A percentile compares a stretch with the other conserved stretches of the same genome.
Evolutionary conservation across 1,284 basidiomycete genomes (phyloP).

Genomic region (Ceratobasidium sp.): DNA sequence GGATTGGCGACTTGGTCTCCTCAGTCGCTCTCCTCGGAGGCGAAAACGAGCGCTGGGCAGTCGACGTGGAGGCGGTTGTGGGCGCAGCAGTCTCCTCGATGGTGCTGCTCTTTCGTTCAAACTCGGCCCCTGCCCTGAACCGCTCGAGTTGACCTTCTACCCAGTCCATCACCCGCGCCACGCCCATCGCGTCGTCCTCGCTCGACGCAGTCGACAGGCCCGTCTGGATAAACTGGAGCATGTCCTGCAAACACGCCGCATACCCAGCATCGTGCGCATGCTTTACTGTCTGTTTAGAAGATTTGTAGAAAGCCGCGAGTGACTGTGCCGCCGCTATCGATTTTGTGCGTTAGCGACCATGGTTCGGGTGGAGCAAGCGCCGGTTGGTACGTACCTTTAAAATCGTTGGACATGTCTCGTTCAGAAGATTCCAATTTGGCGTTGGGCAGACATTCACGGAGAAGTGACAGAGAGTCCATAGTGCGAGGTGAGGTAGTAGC

Average conservation of each 20-base stretch:
- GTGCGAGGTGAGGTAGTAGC: not conserved
- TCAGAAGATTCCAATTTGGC: conserved; percentile 74
- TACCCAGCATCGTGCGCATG: conserved; percentile 82
- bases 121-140: conserved; percentile 44
- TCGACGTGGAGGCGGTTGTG: not conserved
- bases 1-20: conserved; percentile 41
- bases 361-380: not conserved
- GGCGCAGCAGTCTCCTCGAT: conserved; percentile 18
- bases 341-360: conserved; percentile 8
- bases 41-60: conserved; percentile 15
- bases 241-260: conserved; percentile 78
- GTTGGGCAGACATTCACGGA: conserved; percentile 69
- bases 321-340: conserved; percentile 77
- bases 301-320: conserved; percentile 82
- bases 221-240: conserved; percentile 82
- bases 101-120: not conserved
- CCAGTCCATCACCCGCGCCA: conserved; percentile 84
- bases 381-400: conserved; percentile 68
- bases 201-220: conserved; percentile 70
- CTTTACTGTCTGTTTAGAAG: conserved; percentile 78
- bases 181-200: conserved; percentile 65
- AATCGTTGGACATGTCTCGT: conserved; percentile 81
- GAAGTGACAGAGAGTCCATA: conserved; percentile 48
- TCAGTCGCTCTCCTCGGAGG: conserved; percentile 24
- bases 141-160: conserved; percentile 74